These are phyloP conservation scores for Penicillium sp. DNA, from an alignment of 2,329 filamentous ascomycete species.

Conservation along the genomic window DNA sequence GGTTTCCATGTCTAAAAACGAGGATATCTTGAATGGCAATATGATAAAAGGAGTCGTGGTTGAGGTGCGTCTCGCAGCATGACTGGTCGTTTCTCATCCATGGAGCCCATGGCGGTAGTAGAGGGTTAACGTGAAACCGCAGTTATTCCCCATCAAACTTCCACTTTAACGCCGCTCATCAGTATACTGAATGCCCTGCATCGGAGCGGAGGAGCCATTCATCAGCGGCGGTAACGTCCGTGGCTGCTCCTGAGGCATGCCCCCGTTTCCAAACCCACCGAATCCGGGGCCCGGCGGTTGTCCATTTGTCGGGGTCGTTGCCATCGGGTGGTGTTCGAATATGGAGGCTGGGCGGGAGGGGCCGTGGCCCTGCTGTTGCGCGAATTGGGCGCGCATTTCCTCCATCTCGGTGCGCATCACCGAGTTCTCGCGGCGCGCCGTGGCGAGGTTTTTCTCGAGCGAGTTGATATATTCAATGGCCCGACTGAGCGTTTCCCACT, in stretches of 20 bases:
- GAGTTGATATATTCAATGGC: slow-evolving; percentile 52
- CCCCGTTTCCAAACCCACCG: slow-evolving; percentile 30
- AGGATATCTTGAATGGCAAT: slow-evolving; percentile 24
- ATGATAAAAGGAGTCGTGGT: slow-evolving; percentile 18
- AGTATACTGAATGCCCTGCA: slow-evolving; percentile 56
- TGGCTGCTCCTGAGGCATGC: slow-evolving; percentile 44
- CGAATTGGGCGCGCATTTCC: slow-evolving; percentile 43
- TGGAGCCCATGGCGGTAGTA: slow-evolving; percentile 3
- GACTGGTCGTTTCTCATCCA: slow-evolving; percentile 30
- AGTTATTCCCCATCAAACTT: background rate
- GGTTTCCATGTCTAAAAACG: slow-evolving; percentile 21
- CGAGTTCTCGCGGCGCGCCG: slow-evolving; percentile 41
- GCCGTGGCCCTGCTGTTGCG: slow-evolving; percentile 37
- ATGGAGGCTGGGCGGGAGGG: slow-evolving; percentile 34
- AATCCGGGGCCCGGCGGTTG: slow-evolving; percentile 35
- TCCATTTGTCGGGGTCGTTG: slow-evolving; percentile 35
- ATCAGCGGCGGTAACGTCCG: slow-evolving; percentile 51
- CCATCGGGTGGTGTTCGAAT: slow-evolving; percentile 41
- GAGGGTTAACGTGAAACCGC: background rate
- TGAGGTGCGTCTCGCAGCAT: slow-evolving; percentile 20
- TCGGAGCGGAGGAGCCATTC: slow-evolving; percentile 46
- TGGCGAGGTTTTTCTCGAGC: slow-evolving; percentile 45
- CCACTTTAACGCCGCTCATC: slow-evolving; percentile 45
- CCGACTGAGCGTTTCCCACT: slow-evolving; percentile 53
- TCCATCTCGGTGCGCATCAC: slow-evolving; percentile 40